These are phyloP conservation scores for Termitomyces sp. DNA, from an alignment of 768 basidiomycete genomes.

Conservation along the genomic window DNA sequence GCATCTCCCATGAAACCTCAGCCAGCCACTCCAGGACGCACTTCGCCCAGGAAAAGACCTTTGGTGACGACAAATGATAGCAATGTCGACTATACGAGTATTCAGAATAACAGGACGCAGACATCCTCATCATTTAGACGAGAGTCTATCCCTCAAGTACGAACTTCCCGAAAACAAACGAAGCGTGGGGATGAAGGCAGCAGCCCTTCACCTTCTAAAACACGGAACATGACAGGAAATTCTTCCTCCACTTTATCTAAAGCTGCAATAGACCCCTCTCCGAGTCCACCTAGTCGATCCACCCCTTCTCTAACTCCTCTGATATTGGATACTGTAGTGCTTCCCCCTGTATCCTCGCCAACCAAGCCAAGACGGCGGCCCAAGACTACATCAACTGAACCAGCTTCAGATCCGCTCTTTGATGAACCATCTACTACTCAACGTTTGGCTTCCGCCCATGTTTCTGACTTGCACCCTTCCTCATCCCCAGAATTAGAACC, in stretches of 20 bases:
- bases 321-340: conserved; percentile 2
- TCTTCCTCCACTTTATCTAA: neutral
- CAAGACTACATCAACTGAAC: neutral
- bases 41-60: conserved; percentile 6
- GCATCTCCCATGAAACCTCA: neutral
- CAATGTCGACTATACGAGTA: neutral
- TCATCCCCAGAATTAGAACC: neutral
- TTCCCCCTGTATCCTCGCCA: neutral
- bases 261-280: neutral
- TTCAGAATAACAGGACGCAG: neutral
- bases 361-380: neutral
- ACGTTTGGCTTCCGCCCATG: neutral
- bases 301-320: neutral
- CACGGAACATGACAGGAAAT: neutral
- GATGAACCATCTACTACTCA: neutral
- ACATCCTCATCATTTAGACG: neutral
- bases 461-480: neutral
- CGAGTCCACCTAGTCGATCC: neutral
- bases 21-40: neutral
- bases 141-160: neutral
- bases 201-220: neutral
- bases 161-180: neutral
- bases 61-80: neutral
- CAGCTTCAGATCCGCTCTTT: neutral
- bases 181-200: neutral